These are phyloP conservation scores for Polytrichum formosum DNA, from an alignment of 225 moss, liverwort and hornwort genomes.

Conservation along the genomic window DNA sequence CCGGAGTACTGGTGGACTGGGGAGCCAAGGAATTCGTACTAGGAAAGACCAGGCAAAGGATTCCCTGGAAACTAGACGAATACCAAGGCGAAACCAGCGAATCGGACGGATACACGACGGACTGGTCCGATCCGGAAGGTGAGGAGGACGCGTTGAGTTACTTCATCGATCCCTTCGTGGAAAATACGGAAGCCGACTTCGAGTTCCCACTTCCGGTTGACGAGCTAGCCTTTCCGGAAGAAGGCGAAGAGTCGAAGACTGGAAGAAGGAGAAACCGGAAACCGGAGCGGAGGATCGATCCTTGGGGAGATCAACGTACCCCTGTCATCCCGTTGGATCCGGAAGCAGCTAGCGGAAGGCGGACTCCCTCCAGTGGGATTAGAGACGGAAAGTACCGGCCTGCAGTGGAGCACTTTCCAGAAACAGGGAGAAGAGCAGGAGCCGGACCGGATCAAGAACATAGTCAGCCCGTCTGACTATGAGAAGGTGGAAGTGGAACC, in stretches of 20 bases:
- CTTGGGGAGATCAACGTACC: constrained; percentile 2
- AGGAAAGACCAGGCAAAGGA: not conserved
- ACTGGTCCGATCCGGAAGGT: constrained; percentile 4
- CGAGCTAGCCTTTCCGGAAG: too few species aligned
- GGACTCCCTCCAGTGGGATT: not conserved
- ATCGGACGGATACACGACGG: not conserved
- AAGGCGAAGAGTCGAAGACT: not conserved
- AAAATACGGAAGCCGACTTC: not conserved
- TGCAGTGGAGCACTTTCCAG: too few species aligned
- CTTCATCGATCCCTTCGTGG: too few species aligned
- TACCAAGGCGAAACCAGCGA: constrained; percentile 8
- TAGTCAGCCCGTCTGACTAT: too few species aligned
- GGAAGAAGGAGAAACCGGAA: not conserved
- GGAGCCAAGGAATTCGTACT: not conserved
- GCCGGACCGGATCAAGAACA: too few species aligned
- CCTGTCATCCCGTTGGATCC: not conserved
- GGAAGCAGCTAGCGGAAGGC: not conserved
- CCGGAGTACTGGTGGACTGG: not conserved
- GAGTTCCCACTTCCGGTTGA: not conserved
- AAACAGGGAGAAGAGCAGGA: too few species aligned
- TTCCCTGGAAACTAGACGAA: not conserved
- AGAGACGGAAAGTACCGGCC: too few species aligned
- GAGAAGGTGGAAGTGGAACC: too few species aligned
- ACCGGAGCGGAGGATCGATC: constrained; percentile 5
- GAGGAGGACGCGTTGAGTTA: not conserved